Evolutionary conservation across 108 stramenopile genomes (phyloP).

Genomic region (Poteriospumella lacustris): DNA sequence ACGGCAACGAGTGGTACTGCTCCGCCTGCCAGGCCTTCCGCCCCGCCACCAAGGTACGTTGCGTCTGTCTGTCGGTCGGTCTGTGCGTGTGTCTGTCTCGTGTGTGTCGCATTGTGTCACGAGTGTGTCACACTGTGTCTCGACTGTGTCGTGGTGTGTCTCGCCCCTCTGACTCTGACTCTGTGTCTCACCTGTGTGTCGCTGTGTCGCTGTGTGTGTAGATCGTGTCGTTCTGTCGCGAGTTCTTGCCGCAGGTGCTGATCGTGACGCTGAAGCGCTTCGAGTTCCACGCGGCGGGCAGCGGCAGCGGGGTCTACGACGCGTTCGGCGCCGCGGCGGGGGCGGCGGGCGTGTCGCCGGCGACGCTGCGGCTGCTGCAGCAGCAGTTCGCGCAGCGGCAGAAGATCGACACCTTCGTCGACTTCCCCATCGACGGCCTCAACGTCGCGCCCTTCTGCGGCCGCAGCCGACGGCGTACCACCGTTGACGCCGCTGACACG

Average conservation of each 20-base stretch:
- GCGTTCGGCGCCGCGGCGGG: neutral
- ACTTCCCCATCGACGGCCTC: constrained; percentile 23
- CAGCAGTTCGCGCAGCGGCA: neutral
- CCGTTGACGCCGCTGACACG: too few species aligned
- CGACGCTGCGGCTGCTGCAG: neutral
- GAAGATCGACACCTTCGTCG: constrained; percentile 25
- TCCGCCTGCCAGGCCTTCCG: neutral
- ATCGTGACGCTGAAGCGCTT: constrained; percentile 17
- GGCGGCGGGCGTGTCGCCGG: neutral
- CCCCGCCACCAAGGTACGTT: neutral
- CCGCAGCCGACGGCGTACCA: too few species aligned
- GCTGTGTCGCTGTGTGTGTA: too few species aligned
- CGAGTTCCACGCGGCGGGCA: neutral
- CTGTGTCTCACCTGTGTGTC: neutral
- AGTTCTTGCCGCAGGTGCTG: neutral
- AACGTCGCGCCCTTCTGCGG: constrained; percentile 13
- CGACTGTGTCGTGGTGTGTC: neutral
- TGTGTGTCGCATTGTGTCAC: neutral
- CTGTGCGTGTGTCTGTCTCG: too few species aligned
- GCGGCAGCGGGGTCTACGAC: neutral
- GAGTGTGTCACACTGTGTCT: neutral
- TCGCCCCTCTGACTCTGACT: neutral
- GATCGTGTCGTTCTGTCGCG: neutral
- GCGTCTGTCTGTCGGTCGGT: neutral
- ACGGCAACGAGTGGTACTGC: constrained; percentile 19